These are phyloP conservation scores for Limnomonas spitsbergensis DNA, from an alignment of 139 green algal species.

Conservation along the genomic window DNA sequence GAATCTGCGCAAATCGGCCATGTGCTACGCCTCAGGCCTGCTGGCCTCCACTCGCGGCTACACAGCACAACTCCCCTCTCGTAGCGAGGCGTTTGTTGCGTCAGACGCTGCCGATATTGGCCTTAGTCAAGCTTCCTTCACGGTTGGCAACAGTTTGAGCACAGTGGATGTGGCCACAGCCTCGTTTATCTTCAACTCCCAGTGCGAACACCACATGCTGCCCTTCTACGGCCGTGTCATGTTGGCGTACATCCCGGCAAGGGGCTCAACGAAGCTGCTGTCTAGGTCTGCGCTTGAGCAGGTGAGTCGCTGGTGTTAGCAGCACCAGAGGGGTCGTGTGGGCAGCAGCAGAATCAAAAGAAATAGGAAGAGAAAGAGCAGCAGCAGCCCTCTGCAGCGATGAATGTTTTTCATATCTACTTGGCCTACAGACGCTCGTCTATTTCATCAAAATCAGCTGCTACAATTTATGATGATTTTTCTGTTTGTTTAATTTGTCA, in stretches of 20 bases:
- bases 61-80: neutral
- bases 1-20: neutral
- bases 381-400: too few relatives aligned
- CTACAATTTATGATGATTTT: too few relatives aligned
- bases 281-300: neutral
- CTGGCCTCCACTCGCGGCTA: neutral
- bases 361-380: neutral
- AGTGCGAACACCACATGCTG: slow-evolving; percentile 97
- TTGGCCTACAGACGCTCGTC: too few relatives aligned
- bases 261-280: neutral
- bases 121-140: neutral
- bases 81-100: neutral
- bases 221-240: slow-evolving; percentile 84
- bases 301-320: too few relatives aligned
- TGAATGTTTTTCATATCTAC: too few relatives aligned
- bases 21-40: neutral
- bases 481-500: too few relatives aligned
- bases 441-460: too few relatives aligned
- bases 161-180: neutral
- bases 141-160: neutral
- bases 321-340: too few relatives aligned
- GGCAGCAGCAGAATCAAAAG: neutral
- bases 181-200: slow-evolving; percentile 15
- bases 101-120: neutral
- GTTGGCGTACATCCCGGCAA: slow-evolving; percentile 41